phyloP scores from a whole-genome alignment of 2,329 filamentous ascomycete genomes.

The Zelopaecilomyces penicillatus region DNA sequence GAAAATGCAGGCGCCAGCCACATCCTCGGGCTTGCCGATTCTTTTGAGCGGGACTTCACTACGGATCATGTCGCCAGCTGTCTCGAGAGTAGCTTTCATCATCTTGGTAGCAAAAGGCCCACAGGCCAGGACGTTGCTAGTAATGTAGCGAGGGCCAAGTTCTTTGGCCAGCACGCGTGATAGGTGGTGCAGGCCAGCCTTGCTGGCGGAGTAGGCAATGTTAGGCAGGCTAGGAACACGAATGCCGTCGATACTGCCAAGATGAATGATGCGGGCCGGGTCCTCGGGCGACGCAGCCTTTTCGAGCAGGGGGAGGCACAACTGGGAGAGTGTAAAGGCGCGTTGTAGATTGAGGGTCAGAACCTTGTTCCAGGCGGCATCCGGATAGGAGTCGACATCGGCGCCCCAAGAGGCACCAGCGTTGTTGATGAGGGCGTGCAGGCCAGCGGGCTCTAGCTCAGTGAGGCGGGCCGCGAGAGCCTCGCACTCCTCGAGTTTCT shows the following conservation, averaged over 20 bases:
- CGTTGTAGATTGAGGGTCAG: constrained; percentile 60
- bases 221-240: constrained; percentile 51
- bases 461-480: constrained; percentile 43
- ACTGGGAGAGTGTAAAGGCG: constrained; percentile 58
- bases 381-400: constrained; percentile 50
- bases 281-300: constrained; percentile 31
- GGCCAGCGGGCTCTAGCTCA: constrained; percentile 35
- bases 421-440: constrained; percentile 60
- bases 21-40: constrained; percentile 60
- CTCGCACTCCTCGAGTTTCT: constrained; percentile 48
- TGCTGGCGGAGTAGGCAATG: constrained; percentile 51
- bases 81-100: constrained; percentile 54
- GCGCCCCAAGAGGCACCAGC: constrained; percentile 58
- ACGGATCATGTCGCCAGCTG: constrained; percentile 45
- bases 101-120: constrained; percentile 64
- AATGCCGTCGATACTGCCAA: constrained; percentile 55
- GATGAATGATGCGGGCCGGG: constrained; percentile 54
- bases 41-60: constrained; percentile 54
- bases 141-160: constrained; percentile 51
- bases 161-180: constrained; percentile 50
- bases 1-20: constrained; percentile 64
- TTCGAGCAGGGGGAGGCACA: constrained; percentile 50
- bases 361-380: constrained; percentile 48
- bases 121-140: constrained; percentile 61
- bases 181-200: constrained; percentile 59